These are phyloP conservation scores for Didymella lethalis DNA, from an alignment of 2,329 filamentous ascomycete genomes.

Conservation along the genomic window DNA sequence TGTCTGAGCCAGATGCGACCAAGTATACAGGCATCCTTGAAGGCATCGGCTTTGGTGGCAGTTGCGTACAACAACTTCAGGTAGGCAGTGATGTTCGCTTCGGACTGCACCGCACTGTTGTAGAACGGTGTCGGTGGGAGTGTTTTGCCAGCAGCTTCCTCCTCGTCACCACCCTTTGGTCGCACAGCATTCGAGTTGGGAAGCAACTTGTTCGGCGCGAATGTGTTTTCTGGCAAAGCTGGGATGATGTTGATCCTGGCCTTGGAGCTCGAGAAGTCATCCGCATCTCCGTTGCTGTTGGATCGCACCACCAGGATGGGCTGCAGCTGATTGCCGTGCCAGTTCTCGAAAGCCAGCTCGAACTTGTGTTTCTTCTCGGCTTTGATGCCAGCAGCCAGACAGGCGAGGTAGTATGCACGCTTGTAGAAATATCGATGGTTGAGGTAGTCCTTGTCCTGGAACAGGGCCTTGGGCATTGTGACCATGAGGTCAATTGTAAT, in stretches of 20 bases:
- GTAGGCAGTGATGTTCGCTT: slow-evolving; percentile 76
- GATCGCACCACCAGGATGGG: slow-evolving; percentile 67
- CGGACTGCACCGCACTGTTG: slow-evolving; percentile 83
- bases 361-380: slow-evolving; percentile 63
- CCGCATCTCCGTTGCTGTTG: slow-evolving; percentile 40
- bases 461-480: slow-evolving; percentile 79
- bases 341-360: slow-evolving; percentile 68
- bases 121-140: slow-evolving; percentile 77
- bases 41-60: slow-evolving; percentile 73
- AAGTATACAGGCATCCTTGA: slow-evolving; percentile 83
- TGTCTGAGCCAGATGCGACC: slow-evolving; percentile 90
- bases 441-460: slow-evolving; percentile 94
- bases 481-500: slow-evolving; percentile 82
- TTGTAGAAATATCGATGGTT: slow-evolving; percentile 96
- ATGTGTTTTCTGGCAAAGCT: slow-evolving; percentile 72
- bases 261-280: slow-evolving; percentile 49
- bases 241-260: slow-evolving; percentile 76
- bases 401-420: slow-evolving; percentile 87
- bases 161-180: slow-evolving; percentile 55
- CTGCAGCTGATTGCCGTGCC: slow-evolving; percentile 78
- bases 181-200: slow-evolving; percentile 76
- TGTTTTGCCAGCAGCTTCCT: slow-evolving; percentile 50
- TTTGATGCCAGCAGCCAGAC: slow-evolving; percentile 75
- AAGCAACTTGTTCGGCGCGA: slow-evolving; percentile 74
- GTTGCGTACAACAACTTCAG: slow-evolving; percentile 77